phyloP scores from a whole-genome alignment of 192 early-diverging fungal genomes.

The Globomyces pollinis-pini region DNA sequence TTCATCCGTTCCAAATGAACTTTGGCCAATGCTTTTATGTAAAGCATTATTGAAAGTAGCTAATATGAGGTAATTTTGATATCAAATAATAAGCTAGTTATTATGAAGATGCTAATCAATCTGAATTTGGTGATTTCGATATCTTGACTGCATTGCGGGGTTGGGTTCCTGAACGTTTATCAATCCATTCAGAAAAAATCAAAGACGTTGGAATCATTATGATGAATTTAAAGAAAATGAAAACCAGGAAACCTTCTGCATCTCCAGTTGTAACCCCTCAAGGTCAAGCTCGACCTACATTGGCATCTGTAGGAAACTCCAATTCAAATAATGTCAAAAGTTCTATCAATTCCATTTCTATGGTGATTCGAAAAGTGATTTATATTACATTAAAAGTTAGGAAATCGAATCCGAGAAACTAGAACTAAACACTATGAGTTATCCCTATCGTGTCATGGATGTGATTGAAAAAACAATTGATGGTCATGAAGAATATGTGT shows the following conservation, averaged over 20 bases:
- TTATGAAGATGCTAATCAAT: slow-evolving; percentile 23
- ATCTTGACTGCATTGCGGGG: slow-evolving; percentile 37
- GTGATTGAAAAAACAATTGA: slow-evolving; percentile 4
- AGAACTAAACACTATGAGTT: slow-evolving; percentile 24
- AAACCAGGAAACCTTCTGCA: background rate
- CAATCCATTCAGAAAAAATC: background rate
- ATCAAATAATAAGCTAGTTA: slow-evolving; percentile 12
- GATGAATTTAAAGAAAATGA: slow-evolving; percentile 4
- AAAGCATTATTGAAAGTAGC: slow-evolving; percentile 56
- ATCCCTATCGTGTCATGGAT: slow-evolving; percentile 25
- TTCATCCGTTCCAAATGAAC: slow-evolving; percentile 29
- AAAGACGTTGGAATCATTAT: background rate
- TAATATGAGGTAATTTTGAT: slow-evolving; percentile 27
- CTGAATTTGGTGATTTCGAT: slow-evolving; percentile 48
- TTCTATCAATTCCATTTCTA: background rate
- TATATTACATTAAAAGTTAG: background rate
- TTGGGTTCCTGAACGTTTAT: slow-evolving; percentile 44
- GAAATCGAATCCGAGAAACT: slow-evolving; percentile 29
- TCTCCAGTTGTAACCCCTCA: background rate
- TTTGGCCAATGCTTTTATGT: slow-evolving; percentile 51
- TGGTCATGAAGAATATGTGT: background rate
- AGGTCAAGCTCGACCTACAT: background rate
- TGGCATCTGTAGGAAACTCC: no score
- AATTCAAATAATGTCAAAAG: no score
- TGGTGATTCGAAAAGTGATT: background rate